Percentiles rank a stretch among this genome's conserved stretches.
Evolutionary conservation across 1,284 basidiomycete genomes (phyloP).

Genomic region (Heterobasidion irregulare): DNA sequence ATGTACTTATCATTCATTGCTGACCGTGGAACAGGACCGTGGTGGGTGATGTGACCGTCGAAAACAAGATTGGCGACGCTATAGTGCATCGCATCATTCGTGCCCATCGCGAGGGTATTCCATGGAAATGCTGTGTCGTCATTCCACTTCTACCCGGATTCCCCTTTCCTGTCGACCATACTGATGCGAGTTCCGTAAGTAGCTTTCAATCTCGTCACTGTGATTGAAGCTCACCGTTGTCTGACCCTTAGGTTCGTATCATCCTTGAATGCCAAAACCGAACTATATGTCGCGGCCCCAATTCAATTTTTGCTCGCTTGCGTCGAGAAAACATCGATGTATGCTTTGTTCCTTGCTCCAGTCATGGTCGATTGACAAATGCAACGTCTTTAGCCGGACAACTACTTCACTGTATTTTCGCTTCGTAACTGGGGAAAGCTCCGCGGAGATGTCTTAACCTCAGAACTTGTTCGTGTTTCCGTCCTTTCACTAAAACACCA

Average conservation of each 20-base stretch:
- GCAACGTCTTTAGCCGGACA: slow-evolving; percentile 61
- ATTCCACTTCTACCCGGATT: slow-evolving; percentile 94
- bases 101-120: slow-evolving; percentile 75
- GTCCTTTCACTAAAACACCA: neutral
- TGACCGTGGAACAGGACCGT: slow-evolving; percentile 48
- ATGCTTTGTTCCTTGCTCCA: slow-evolving; percentile 17
- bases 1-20: neutral
- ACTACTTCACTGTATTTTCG: slow-evolving; percentile 91
- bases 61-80: slow-evolving; percentile 94
- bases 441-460: slow-evolving; percentile 77
- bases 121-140: slow-evolving; percentile 91
- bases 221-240: slow-evolving; percentile 2
- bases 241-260: slow-evolving; percentile 63
- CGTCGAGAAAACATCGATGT: slow-evolving; percentile 87
- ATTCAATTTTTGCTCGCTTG: slow-evolving; percentile 88
- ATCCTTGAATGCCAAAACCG: slow-evolving; percentile 93
- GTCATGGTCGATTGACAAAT: neutral
- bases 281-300: slow-evolving; percentile 82
- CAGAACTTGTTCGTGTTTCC: slow-evolving; percentile 64
- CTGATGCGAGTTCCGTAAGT: slow-evolving; percentile 84
- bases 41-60: slow-evolving; percentile 80
- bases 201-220: neutral
- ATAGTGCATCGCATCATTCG: slow-evolving; percentile 88
- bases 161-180: slow-evolving; percentile 87
- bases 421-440: slow-evolving; percentile 93